Evolutionary conservation across 2,329 filamentous ascomycete genomes (phyloP).

Genomic region (Neonectria sp.): DNA sequence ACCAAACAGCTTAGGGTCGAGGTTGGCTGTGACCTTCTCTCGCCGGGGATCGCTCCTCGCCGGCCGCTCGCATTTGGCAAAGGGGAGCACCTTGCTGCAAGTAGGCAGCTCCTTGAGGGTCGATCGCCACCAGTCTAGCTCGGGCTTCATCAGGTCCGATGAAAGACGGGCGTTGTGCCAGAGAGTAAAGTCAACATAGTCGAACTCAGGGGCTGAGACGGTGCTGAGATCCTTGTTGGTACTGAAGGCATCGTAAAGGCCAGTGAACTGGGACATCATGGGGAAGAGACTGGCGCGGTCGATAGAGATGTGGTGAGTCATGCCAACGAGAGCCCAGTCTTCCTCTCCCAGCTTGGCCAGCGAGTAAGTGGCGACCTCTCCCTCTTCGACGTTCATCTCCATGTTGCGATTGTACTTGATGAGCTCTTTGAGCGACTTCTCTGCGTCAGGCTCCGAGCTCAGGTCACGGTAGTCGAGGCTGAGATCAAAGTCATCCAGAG

Average conservation of each 20-base stretch:
- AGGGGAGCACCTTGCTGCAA: conserved; percentile 42
- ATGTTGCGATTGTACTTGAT: conserved; percentile 41
- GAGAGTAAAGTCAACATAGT: conserved; percentile 45
- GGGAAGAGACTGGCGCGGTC: conserved; percentile 42
- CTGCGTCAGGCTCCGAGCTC: conserved; percentile 26
- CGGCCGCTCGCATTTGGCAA: conserved; percentile 41
- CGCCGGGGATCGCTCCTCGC: conserved; percentile 38
- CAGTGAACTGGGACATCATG: conserved; percentile 44
- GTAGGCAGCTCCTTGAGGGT: conserved; percentile 38
- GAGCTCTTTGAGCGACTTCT: conserved; percentile 33
- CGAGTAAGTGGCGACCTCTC: conserved; percentile 39
- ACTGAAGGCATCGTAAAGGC: conserved; percentile 40
- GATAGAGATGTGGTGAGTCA: conserved; percentile 45
- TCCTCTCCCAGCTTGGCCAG: conserved; percentile 42
- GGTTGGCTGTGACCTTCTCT: conserved; percentile 38
- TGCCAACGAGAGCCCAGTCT: conserved; percentile 40
- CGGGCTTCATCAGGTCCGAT: conserved; percentile 42
- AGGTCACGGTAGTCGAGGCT: conserved; percentile 39
- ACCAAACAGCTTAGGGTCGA: conserved; percentile 41
- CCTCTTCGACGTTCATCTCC: conserved; percentile 44
- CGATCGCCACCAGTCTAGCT: conserved; percentile 45
- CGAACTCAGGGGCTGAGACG: conserved; percentile 41
- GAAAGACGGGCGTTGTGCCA: conserved; percentile 46
- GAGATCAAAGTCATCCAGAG: conserved; percentile 41
- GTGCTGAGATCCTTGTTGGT: conserved; percentile 37